These are phyloP conservation scores for Orbilia blumenaviensis DNA, from an alignment of 2,329 filamentous ascomycete species.

Conservation along the genomic window DNA sequence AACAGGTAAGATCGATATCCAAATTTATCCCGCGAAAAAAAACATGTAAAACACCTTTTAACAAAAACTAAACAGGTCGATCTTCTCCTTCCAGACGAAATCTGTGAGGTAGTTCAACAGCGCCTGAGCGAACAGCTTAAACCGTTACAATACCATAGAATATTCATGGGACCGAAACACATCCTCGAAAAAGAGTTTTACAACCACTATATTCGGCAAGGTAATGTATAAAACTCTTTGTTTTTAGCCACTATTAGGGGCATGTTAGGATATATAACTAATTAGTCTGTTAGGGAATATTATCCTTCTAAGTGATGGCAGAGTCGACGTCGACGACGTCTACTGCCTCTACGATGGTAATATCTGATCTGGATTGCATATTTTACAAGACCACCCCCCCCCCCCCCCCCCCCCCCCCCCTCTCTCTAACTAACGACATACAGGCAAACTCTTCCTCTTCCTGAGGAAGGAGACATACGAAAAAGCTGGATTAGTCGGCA, in stretches of 20 bases:
- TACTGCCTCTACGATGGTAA: slow-evolving; percentile 76
- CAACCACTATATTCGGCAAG: slow-evolving; percentile 81
- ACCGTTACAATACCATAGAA: slow-evolving; percentile 68
- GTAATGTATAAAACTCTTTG: slow-evolving; percentile 62
- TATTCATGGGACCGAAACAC: slow-evolving; percentile 76
- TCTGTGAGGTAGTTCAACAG: slow-evolving; percentile 37
- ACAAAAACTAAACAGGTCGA: slow-evolving; percentile 32
- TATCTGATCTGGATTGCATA: background rate
- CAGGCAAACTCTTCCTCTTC: slow-evolving; percentile 77
- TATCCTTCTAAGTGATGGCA: slow-evolving; percentile 83
- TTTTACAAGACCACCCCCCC: too few relatives aligned
- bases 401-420: too few relatives aligned
- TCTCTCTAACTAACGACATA: background rate
- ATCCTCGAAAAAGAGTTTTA: slow-evolving; percentile 80
- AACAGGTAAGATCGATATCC: slow-evolving; percentile 37
- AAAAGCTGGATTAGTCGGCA: slow-evolving; percentile 79
- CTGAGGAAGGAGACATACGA: slow-evolving; percentile 85
- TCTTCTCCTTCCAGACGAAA: slow-evolving; percentile 35
- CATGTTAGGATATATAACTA: slow-evolving; percentile 15
- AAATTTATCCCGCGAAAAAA: background rate
- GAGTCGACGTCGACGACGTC: slow-evolving; percentile 73
- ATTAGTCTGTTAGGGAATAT: slow-evolving; percentile 70
- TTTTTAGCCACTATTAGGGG: background rate
- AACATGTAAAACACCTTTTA: background rate
- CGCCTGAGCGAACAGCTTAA: slow-evolving; percentile 32